Base-by-base conservation (phyloP, 2,329 filamentous ascomycete species). In the Fusarium sp. region DNA sequence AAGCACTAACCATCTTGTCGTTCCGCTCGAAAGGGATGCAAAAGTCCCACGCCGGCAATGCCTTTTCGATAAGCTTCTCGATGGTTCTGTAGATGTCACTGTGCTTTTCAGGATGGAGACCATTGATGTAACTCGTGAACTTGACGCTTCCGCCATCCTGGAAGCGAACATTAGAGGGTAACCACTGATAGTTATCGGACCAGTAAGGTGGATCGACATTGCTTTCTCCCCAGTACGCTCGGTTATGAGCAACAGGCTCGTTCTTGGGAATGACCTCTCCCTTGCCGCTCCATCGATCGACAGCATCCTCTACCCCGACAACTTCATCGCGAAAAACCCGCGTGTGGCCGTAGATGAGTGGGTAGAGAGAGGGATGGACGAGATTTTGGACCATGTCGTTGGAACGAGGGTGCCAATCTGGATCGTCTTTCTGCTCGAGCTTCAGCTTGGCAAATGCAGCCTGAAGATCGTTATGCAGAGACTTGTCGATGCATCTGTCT, bases 181-280 rank as follows among this genome's bases (percentile, higher is more conserved):
- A 48, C 76, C 76, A 78, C 43, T 74, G 76, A 18, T 73, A 76
- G 3, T 74, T 58, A 0, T 75, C 71, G 32, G 81, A 80, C 74
- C 74, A 80, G 34, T 58, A 80, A 0, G 85, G 88, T 5, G 87
- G 86, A 67, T 90, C 83, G 8, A 91, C 80, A 1, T 89, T 77
- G 69, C 90, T 83, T 1, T 86, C 82, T 2, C 41, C 43, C 5
- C 18, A 3, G 40, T 5, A 13, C 3, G 11, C 6, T n/a, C 11
- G 6, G 5, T 22, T 11, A 20, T 13, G 10, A 41, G 6, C 0
- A 7, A 2, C 2, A n/a, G 40, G n/a, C 6, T 90, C 71, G 0
- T n/a, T n/a, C 0, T 41, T 57, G 0, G 62, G 52, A n/a, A 74
- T 73, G 12, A 71, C 30, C 6, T 74, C 70, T 18, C 72, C 72